Percentiles rank a stretch among this genome's conserved stretches.
Conservation (phyloP, 192 early-diverging fungal genomes). For the Rhizophagus clarus region DNA sequence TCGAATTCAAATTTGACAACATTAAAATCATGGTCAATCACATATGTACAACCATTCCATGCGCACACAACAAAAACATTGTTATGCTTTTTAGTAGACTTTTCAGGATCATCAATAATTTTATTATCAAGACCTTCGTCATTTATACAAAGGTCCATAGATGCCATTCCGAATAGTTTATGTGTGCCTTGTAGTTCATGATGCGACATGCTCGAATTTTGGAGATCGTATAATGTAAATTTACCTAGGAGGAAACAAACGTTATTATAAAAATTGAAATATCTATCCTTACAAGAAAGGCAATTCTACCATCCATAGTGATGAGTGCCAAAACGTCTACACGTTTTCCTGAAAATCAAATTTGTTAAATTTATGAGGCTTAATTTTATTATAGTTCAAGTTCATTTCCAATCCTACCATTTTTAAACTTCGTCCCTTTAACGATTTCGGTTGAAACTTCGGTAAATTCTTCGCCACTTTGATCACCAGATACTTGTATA, state of each 20-base stretch:
- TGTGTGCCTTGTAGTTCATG: constrained; percentile 58
- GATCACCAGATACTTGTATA: constrained; percentile 40
- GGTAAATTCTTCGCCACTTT: constrained; percentile 27
- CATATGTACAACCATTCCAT: constrained; percentile 60
- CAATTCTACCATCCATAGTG: constrained; percentile 55
- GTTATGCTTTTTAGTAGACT: constrained; percentile 22
- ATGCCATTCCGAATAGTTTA: constrained; percentile 57
- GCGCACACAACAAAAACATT: constrained; percentile 61
- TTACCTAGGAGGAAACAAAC: constrained; percentile 34
- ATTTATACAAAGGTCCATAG: constrained; percentile 44
- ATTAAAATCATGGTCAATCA: constrained; percentile 56
- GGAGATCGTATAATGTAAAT: constrained; percentile 53
- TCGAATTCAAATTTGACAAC: constrained; percentile 59
- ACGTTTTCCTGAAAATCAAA: constrained; percentile 43
- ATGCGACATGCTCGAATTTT: constrained; percentile 42
- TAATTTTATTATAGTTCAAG: constrained; percentile 29
- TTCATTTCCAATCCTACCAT: constrained; percentile 31
- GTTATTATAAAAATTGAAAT: constrained; percentile 13
- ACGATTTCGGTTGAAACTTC: constrained; percentile 20
- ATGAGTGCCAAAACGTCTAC: constrained; percentile 53
- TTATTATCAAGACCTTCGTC: not conserved
- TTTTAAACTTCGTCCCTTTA: constrained; percentile 15
- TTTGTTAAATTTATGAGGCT: constrained; percentile 50
- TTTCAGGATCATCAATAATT: not conserved
- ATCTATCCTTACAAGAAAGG: not conserved